A percentile compares a stretch with the other conserved stretches of the same genome.
Conservation (phyloP, 345 rosid genomes). For the Populus deltoides region DNA sequence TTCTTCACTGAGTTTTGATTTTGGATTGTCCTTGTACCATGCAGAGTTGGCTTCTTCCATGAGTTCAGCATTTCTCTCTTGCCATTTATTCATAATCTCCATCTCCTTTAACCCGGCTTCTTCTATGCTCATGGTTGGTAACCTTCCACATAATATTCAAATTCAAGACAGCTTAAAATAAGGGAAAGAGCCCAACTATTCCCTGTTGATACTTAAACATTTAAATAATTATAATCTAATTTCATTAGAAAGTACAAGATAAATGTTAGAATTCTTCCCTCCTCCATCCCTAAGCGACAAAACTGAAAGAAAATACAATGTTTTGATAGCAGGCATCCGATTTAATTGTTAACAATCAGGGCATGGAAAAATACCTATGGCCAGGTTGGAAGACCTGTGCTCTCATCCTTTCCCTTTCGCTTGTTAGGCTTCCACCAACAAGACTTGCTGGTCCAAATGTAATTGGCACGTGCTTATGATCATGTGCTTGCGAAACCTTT, state of each 20-base stretch:
- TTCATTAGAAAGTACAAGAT: neutral
- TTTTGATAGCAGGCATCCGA: neutral
- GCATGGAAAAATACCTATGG: conserved; percentile 47
- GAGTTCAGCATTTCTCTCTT: conserved; percentile 69
- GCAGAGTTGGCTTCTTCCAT: conserved; percentile 89
- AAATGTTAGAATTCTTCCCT: neutral
- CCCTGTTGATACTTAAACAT: neutral
- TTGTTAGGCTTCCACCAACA: conserved; percentile 51
- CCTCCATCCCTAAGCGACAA: neutral
- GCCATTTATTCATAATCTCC: conserved; percentile 91
- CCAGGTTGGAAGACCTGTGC: conserved; percentile 88
- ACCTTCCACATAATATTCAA: conserved; percentile 34
- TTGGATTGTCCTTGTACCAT: conserved; percentile 64
- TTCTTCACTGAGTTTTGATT: conserved; percentile 36
- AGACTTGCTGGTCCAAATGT: conserved; percentile 94
- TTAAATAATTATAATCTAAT: neutral
- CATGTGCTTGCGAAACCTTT: conserved; percentile 63
- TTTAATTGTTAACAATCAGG: neutral
- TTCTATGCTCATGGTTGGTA: conserved; percentile 99
- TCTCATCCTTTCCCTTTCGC: conserved; percentile 79
- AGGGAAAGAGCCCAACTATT: neutral
- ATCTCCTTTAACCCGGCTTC: conserved; percentile 94
- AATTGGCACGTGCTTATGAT: conserved; percentile 89
- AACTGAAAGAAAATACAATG: neutral
- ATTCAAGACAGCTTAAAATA: neutral